These are phyloP conservation scores for Penicillium sp. DNA, from an alignment of 2,329 filamentous ascomycete species.

Conservation along the genomic window DNA sequence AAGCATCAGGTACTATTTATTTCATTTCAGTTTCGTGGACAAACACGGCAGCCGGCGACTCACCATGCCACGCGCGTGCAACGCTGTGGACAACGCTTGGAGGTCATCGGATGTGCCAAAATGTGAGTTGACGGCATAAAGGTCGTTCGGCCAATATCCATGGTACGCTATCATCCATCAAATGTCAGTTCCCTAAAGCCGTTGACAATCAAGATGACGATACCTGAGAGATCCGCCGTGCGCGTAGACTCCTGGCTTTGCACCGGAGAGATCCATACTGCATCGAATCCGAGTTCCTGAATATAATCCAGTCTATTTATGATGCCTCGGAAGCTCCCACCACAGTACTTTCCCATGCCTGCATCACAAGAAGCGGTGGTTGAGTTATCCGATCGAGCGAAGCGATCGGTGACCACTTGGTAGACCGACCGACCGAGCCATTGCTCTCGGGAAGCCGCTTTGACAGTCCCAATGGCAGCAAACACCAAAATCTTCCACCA, in stretches of 20 bases:
- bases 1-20: conserved; percentile 47
- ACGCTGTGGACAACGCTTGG: conserved; percentile 43
- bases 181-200: too few species aligned
- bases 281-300: conserved; percentile 48
- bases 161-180: conserved; percentile 41
- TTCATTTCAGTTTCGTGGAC: too few species aligned
- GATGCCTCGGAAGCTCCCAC: conserved; percentile 48
- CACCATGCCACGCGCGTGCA: conserved; percentile 47
- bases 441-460: conserved; percentile 8
- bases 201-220: too few species aligned
- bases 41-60: too few species aligned
- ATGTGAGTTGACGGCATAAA: conserved; percentile 46
- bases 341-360: conserved; percentile 41
- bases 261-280: conserved; percentile 49
- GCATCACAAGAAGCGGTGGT: conserved; percentile 32
- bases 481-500: too few species aligned
- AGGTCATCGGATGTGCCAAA: conserved; percentile 51
- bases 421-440: conserved; percentile 45
- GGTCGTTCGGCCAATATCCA: conserved; percentile 51
- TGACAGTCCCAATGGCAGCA: too few species aligned
- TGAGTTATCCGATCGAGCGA: conserved; percentile 40
- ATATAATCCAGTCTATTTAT: conserved; percentile 50
- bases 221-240: too few species aligned
- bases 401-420: conserved; percentile 45
- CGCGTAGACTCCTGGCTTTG: too few species aligned